These are phyloP conservation scores for Podospora australis DNA, from an alignment of 495 filamentous ascomycete species.

Conservation along the genomic window DNA sequence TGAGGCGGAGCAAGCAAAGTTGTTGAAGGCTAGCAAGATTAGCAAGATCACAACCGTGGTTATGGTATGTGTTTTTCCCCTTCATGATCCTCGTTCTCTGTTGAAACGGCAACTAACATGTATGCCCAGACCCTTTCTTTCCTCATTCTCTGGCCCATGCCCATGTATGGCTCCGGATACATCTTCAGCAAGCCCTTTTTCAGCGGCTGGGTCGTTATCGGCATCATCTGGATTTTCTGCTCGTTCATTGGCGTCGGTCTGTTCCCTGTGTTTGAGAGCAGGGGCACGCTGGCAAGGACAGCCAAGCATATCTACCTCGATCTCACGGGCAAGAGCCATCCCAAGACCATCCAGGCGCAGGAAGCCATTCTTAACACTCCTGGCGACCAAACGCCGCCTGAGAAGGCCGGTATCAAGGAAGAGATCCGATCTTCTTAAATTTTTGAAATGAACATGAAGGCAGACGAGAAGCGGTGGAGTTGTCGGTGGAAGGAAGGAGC, in stretches of 20 bases:
- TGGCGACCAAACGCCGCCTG: constrained; percentile 26
- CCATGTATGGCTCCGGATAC: constrained; percentile 82
- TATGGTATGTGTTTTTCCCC: constrained; percentile 33
- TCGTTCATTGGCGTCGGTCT: constrained; percentile 66
- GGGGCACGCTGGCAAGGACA: constrained; percentile 59
- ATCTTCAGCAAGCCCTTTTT: constrained; percentile 89
- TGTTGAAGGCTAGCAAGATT: constrained; percentile 67
- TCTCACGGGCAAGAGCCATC: constrained; percentile 53
- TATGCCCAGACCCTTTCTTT: constrained; percentile 56
- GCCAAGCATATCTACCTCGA: constrained; percentile 63
- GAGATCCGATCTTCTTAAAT: constrained; percentile 6
- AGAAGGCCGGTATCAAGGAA: constrained; percentile 23
- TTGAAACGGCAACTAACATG: not conserved
- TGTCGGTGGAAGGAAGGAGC: not conserved
- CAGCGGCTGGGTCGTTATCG: constrained; percentile 83
- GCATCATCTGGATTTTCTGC: constrained; percentile 82
- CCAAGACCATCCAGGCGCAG: constrained; percentile 33
- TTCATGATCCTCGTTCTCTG: not conserved
- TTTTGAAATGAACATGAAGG: not conserved
- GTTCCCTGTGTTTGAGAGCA: constrained; percentile 78
- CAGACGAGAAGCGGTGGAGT: not conserved
- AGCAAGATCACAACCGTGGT: constrained; percentile 69
- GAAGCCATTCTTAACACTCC: constrained; percentile 13
- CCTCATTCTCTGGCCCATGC: constrained; percentile 89
- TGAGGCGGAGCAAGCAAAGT: constrained; percentile 59